Conservation (phyloP, 208 protist species). For the Leishmania tarentolae region DNA sequence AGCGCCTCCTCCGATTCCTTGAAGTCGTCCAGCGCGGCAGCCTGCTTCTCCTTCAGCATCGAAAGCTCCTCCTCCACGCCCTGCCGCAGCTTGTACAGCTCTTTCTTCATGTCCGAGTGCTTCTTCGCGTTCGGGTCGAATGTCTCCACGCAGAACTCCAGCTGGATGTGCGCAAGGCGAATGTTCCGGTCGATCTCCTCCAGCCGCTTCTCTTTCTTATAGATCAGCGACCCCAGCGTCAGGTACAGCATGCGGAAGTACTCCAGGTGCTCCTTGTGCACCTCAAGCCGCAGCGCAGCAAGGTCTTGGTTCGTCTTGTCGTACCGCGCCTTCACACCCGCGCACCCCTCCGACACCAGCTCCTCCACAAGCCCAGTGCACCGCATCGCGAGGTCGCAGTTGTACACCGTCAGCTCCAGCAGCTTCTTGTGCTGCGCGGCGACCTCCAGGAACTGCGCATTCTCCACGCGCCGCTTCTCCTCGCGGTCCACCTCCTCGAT, state of each 20-base stretch:
- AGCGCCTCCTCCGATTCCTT: constrained; percentile 11
- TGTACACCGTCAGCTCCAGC: constrained; percentile 82
- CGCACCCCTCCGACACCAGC: constrained; percentile 71
- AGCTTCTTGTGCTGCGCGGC: constrained; percentile 83
- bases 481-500: constrained; percentile 86
- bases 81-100: constrained; percentile 75
- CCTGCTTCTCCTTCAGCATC: constrained; percentile 78
- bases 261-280: constrained; percentile 86
- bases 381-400: constrained; percentile 75
- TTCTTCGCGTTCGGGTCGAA: constrained; percentile 83
- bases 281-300: constrained; percentile 62
- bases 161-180: constrained; percentile 72
- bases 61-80: constrained; percentile 79
- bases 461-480: constrained; percentile 81
- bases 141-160: constrained; percentile 85
- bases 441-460: constrained; percentile 82
- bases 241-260: constrained; percentile 78
- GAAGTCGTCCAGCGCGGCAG: constrained; percentile 47
- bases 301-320: constrained; percentile 80
- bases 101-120: constrained; percentile 81
- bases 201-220: constrained; percentile 78
- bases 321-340: constrained; percentile 69
- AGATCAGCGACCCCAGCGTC: constrained; percentile 75
- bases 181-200: constrained; percentile 83
- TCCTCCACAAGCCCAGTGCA: constrained; percentile 75